Percentiles rank a stretch among this genome's conserved stretches.
These are phyloP conservation scores for Puccinellia tenuiflora DNA, from an alignment of 176 grass and related monocot species.

Conservation along the genomic window DNA sequence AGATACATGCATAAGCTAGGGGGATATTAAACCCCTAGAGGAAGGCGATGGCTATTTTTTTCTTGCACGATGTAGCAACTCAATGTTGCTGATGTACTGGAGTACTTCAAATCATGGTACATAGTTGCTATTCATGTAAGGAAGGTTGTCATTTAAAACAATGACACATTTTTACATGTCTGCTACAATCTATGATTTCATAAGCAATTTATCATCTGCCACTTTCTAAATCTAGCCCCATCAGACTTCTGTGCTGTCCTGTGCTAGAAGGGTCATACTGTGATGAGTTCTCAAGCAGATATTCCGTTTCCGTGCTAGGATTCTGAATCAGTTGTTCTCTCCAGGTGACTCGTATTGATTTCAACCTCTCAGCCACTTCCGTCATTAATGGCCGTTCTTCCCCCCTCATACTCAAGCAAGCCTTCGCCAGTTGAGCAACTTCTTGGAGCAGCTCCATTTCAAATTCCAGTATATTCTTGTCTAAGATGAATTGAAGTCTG, in stretches of 20 bases:
- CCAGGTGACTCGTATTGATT: constrained; percentile 10
- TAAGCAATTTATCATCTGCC: constrained; percentile 26
- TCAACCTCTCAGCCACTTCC: constrained; percentile 20
- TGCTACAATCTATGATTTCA: neutral
- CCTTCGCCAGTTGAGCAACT: constrained; percentile 7
- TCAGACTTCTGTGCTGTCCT: neutral
- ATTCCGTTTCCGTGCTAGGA: neutral
- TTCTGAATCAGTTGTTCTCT: neutral
- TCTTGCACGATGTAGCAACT: neutral
- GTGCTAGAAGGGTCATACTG: constrained; percentile 13
- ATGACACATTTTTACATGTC: neutral
- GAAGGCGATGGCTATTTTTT: neutral
- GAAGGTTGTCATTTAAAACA: neutral
- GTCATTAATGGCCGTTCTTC: constrained; percentile 31
- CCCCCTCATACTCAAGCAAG: constrained; percentile 13
- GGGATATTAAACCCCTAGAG: neutral
- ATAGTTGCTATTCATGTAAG: neutral
- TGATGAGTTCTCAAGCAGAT: neutral
- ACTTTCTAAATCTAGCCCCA: constrained; percentile 19
- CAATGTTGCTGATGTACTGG: neutral
- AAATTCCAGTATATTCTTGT: constrained; percentile 17
- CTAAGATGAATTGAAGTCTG: neutral
- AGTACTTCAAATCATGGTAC: neutral
- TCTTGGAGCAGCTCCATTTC: constrained; percentile 18
- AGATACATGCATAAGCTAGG: neutral